phyloP scores from a whole-genome alignment of 768 basidiomycete genomes.

The Amanita subjunquillea region DNA sequence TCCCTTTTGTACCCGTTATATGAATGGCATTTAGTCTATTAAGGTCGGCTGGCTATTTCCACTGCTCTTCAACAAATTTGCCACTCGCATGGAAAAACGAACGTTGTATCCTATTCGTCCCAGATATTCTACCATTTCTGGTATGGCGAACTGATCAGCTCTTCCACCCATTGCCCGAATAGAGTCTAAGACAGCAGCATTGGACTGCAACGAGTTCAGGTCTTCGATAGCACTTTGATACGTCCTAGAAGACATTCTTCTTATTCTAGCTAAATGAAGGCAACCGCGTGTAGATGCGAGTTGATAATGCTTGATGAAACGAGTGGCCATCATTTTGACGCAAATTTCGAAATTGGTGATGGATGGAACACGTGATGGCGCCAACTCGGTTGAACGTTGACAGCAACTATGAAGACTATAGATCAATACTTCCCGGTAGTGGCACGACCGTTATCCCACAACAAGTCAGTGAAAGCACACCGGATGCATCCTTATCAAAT shows the following conservation, averaged over 20 bases:
- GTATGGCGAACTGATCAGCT: constrained; percentile 54
- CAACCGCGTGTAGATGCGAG: constrained; percentile 9
- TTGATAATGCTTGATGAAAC: constrained; percentile 15
- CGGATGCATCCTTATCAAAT: background rate
- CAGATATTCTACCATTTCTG: constrained; percentile 88
- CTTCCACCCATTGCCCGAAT: constrained; percentile 64
- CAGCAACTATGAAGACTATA: constrained; percentile 8
- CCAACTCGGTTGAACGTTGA: background rate
- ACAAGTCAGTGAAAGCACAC: constrained; percentile 6
- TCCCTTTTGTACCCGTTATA: constrained; percentile 97
- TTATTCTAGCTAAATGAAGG: background rate
- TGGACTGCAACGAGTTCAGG: constrained; percentile 80
- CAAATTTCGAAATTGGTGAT: too few species aligned
- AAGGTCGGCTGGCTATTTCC: constrained; percentile 62
- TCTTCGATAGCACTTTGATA: constrained; percentile 67
- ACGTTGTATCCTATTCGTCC: constrained; percentile 80
- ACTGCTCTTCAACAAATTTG: constrained; percentile 9
- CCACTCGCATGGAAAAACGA: constrained; percentile 13
- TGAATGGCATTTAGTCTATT: constrained; percentile 89
- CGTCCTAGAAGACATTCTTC: constrained; percentile 49
- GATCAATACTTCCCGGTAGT: constrained; percentile 15
- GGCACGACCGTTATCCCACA: background rate
- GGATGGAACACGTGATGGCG: background rate
- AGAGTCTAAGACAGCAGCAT: constrained; percentile 86
- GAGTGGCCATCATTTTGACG: constrained; percentile 5